Evolutionary conservation across 139 green algal species (phyloP).

Genomic region (Micromonas pusilla): DNA sequence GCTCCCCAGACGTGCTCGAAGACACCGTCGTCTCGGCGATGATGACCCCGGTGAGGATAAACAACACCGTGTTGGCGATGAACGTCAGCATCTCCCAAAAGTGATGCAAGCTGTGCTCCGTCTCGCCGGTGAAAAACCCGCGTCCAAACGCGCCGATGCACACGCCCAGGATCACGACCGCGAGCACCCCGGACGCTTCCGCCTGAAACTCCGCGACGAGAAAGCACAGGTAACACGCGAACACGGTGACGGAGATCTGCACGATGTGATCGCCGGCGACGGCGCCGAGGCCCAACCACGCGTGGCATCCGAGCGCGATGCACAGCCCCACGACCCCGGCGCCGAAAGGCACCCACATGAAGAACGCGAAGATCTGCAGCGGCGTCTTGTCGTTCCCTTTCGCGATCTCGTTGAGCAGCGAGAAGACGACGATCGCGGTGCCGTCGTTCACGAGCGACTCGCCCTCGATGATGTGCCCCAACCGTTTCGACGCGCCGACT

Average conservation of each 20-base stretch:
- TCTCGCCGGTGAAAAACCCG: conserved; percentile 1
- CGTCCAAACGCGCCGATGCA: conserved; percentile 15
- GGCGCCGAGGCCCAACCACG: not conserved
- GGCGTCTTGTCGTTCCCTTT: conserved; percentile 19
- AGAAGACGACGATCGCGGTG: conserved; percentile 42
- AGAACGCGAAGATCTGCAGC: conserved; percentile 1
- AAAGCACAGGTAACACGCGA: conserved; percentile 28
- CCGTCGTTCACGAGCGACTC: conserved; percentile 80
- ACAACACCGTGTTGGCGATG: conserved; percentile 28
- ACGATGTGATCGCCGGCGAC: conserved; percentile 13
- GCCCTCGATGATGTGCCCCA: conserved; percentile 57
- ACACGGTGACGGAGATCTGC: conserved; percentile 17
- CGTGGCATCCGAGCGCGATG: not conserved
- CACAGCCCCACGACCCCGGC: not conserved
- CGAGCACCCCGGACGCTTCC: conserved; percentile 23
- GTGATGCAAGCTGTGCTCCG: conserved; percentile 25
- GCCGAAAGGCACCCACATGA: not conserved
- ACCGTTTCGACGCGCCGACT: conserved; percentile 48
- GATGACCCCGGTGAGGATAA: conserved; percentile 31
- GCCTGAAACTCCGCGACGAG: conserved; percentile 25
- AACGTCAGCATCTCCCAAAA: conserved; percentile 33
- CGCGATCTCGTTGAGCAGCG: conserved; percentile 10
- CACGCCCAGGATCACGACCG: conserved; percentile 18
- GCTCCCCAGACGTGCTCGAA: not conserved
- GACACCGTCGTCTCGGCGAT: conserved; percentile 3